Conservation (phyloP, 2,329 filamentous ascomycete species). For the Albifimbria verrucaria region DNA sequence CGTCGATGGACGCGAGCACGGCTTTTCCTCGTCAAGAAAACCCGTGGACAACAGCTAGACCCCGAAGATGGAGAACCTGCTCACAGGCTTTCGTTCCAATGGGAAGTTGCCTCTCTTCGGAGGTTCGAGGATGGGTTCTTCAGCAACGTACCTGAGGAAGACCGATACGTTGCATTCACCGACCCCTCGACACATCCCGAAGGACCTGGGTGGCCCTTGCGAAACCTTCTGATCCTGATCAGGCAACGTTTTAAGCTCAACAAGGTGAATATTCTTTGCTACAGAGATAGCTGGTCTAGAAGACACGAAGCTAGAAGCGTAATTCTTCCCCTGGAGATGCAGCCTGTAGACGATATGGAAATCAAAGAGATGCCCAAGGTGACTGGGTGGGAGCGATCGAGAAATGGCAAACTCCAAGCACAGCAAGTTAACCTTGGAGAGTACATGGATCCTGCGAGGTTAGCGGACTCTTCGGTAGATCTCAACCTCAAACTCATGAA, state of each 20-base stretch:
- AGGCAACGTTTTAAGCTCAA: conserved; percentile 75
- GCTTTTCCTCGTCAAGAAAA: conserved; percentile 93
- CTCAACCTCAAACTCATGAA: conserved; percentile 98
- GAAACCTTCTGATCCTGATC: conserved; percentile 83
- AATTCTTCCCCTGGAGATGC: conserved; percentile 65
- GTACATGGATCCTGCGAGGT: conserved; percentile 84
- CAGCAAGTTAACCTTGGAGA: conserved; percentile 80
- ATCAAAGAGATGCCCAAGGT: conserved; percentile 72
- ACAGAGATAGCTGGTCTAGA: conserved; percentile 75
- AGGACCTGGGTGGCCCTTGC: conserved; percentile 87
- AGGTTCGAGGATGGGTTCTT: conserved; percentile 89
- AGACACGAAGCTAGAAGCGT: conserved; percentile 80
- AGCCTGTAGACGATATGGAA: conserved; percentile 39
- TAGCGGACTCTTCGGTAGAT: conserved; percentile 93
- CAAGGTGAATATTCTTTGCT: conserved; percentile 82
- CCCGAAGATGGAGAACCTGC: conserved; percentile 46
- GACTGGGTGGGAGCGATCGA: conserved; percentile 91
- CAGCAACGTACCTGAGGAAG: conserved; percentile 62
- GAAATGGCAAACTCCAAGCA: conserved; percentile 71
- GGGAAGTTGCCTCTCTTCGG: conserved; percentile 74
- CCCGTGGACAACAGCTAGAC: conserved; percentile 41
- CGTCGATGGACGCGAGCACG: conserved; percentile 79
- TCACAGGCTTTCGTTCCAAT: conserved; percentile 60
- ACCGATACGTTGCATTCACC: conserved; percentile 81
- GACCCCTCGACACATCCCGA: conserved; percentile 89